These are phyloP conservation scores for Trichoderma lentiforme DNA, from an alignment of 2,329 filamentous ascomycete species.

Conservation along the genomic window DNA sequence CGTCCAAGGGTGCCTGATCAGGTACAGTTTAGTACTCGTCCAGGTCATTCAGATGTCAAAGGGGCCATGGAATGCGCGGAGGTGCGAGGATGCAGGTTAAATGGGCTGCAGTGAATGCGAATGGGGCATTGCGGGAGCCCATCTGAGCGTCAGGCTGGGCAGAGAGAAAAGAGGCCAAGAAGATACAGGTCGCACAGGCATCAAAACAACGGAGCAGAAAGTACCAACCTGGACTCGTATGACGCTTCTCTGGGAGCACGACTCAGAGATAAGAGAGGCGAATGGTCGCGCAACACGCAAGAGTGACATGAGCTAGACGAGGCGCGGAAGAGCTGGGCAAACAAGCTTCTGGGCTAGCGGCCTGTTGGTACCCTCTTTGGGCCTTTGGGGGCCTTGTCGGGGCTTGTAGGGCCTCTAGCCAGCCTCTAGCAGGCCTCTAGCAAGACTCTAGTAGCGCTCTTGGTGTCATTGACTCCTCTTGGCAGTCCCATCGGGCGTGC, in stretches of 20 bases:
- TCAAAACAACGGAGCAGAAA: not conserved
- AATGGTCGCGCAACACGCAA: constrained; percentile 16
- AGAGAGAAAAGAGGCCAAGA: not conserved
- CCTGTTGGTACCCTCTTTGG: not conserved
- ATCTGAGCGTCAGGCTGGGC: not conserved
- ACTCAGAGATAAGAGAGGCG: constrained; percentile 6
- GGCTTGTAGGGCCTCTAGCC: not conserved
- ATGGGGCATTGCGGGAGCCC: not conserved
- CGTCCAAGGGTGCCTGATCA: not conserved
- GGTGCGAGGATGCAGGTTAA: not conserved
- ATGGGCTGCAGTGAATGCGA: not conserved
- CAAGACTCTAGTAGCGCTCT: not conserved
- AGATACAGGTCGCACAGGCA: not conserved
- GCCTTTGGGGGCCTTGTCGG: not conserved
- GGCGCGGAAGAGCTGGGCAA: constrained; percentile 6
- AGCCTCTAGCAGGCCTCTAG: not conserved
- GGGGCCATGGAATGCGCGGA: not conserved
- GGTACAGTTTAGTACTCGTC: not conserved
- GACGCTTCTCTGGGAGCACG: not conserved
- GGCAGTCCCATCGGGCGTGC: not conserved
- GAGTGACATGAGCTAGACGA: constrained; percentile 7
- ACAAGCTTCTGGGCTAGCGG: constrained; percentile 7
- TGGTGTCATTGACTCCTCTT: not conserved
- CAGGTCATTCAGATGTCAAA: not conserved
- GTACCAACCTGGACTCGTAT: not conserved